Evolutionary conservation across 2,329 filamentous ascomycete species (phyloP), one percentile per base, ranked within the genome.

Genomic region (Apiospora koreana): DNA sequence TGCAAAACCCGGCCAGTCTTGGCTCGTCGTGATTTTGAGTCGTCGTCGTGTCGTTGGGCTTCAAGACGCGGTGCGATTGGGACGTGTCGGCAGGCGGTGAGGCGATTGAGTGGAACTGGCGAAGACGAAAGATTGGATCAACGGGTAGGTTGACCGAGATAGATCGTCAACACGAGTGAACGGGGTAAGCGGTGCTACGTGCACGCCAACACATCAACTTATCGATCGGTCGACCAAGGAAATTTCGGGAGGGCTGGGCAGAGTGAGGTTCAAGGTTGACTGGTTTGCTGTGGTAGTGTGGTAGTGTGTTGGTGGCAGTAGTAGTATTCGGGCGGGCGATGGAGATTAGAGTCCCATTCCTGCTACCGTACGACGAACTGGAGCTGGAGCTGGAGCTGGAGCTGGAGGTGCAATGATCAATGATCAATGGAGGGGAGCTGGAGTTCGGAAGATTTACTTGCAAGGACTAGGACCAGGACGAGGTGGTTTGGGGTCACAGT

Each of bases 361-460:
- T 62, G 18, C 50, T 35, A 31, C 28, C 28, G 16, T 54, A 58
- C 50, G 54, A 16, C 18, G 28, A 21, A 48, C 46, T 48, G 46
- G 54, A 31, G 28, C 54, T 38, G 54, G 54, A 62, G 50, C 21
- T 58, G 10, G 28, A 21, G 25, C 46, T 48, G 46, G 54, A 31
- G 28, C 54, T 38, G 54, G 54, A 62, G 50, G 31, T 58, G 10
- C 38, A 41, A 41, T 41, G 50, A 21, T 35, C 54, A 38, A 58
- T 58, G 50, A 35, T 35, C 35, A 43, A n/a, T 62, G 54, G 54
- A 62, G 54, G 54, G 31, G 54, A 62, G 54, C 54, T 62, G 54
- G 54, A 62, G 54, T 62, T 62, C 54, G 54, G 54, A 62, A 62
- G 54, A 62, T 62, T 62, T 62, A 35, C 54, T 62, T 62, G 54